phyloP scores from a whole-genome alignment of 2,329 filamentous ascomycete genomes.

The Colletotrichum noveboracense region DNA sequence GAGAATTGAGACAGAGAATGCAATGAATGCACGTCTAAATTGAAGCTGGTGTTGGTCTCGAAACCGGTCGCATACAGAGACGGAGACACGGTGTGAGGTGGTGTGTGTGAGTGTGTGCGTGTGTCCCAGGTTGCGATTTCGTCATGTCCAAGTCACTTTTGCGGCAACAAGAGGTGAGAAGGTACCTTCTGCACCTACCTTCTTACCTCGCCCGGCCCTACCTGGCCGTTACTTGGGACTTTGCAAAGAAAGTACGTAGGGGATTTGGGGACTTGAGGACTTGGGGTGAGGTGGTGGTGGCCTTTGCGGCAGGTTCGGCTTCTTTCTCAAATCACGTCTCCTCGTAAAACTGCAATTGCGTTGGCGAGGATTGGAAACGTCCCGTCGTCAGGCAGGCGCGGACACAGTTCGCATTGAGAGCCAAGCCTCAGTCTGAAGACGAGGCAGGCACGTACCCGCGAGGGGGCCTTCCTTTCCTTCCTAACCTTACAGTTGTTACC shows the following conservation, averaged over 20 bases:
- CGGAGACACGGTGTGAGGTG: background rate
- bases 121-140: background rate
- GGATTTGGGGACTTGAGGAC: background rate
- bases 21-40: conserved; percentile 3
- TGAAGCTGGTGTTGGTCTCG: background rate
- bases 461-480: background rate
- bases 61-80: background rate
- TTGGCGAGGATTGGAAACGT: background rate
- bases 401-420: conserved; percentile 10
- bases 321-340: background rate
- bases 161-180: background rate
- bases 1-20: background rate
- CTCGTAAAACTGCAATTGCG: background rate
- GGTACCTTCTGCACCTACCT: background rate
- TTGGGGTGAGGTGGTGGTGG: background rate
- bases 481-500: background rate
- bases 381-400: background rate
- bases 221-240: background rate
- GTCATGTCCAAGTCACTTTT: background rate
- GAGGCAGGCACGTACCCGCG: background rate
- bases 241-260: background rate
- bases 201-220: background rate
- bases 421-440: background rate
- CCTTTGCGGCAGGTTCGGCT: background rate
- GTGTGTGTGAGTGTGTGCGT: background rate